Base-by-base conservation (phyloP, 805 yeast genomes). In the Sugiyamaella qingdaonensis region DNA sequence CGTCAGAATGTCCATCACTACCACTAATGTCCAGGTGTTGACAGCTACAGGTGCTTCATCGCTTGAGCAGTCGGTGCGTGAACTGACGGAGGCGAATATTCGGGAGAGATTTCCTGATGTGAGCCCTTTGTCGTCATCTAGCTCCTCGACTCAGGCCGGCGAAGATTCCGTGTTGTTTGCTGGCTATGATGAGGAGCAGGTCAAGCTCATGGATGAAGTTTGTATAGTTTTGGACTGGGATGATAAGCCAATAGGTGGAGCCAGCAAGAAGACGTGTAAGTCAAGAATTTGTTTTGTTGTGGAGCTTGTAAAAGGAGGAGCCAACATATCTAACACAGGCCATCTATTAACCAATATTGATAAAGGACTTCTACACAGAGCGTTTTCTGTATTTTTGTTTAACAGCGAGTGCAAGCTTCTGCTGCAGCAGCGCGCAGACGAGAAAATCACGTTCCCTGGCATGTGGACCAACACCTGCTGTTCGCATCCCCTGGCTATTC, bases 401-500 rank as follows among this genome's bases (percentile, higher is more conserved):
- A 85, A 90, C 68, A 80, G 79, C 19, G 80, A 87, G 44, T 82
- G 83, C 54, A 78, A 86, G 70, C 77, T 94, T 57, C 76, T 94
- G 54, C 76, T 94, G 61, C 99, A 94, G 73, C 97, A 92, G 73
- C 82, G 99, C 62, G 98, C 99, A 0, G 82, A 84, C 48, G 98
- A 94, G 68, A 94, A 94, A 70, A 94, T 94, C 73, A 94, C 99
- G 1, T 94, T 94, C 71, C 95, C 98, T 0, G 82, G 82, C 54
- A 83, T 91, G 85, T 94, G 99, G 99, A 94, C 99, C 24, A 94
- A 94, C 69, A 94, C 99, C 1, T 94, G 99, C 72, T 94, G 99
- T 70, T 91, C 98, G 1, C 99, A 94, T 68, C 99, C 99, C 9
- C 76, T 94, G 50, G 89, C 96, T 51, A 81, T 89, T 34, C 78